Evolutionary conservation across 2,329 filamentous ascomycete species (phyloP).

Genomic region (Ophiostoma piceae): DNA sequence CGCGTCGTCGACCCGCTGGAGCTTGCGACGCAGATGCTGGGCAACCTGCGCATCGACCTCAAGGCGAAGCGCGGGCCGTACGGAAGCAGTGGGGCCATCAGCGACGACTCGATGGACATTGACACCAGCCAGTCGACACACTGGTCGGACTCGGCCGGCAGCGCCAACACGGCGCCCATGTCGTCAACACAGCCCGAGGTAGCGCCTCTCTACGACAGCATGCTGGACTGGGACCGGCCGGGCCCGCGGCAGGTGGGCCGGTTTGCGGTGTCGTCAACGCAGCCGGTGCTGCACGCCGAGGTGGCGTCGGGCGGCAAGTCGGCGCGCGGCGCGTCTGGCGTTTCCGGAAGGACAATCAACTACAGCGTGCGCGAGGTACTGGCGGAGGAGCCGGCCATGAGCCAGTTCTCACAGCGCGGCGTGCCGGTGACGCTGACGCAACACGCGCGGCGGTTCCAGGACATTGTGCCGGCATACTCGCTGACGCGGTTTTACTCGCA

Average conservation of each 20-base stretch:
- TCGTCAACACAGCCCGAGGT: slow-evolving; percentile 55
- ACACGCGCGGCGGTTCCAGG: slow-evolving; percentile 77
- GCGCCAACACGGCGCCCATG: neutral
- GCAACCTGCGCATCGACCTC: slow-evolving; percentile 84
- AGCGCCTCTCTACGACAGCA: slow-evolving; percentile 58
- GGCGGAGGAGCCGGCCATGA: slow-evolving; percentile 78
- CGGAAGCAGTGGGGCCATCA: slow-evolving; percentile 39
- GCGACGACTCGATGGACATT: slow-evolving; percentile 62
- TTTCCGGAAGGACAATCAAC: neutral
- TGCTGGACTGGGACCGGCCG: slow-evolving; percentile 86
- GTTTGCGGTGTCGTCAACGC: slow-evolving; percentile 44
- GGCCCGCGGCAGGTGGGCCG: slow-evolving; percentile 49
- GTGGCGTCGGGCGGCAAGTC: slow-evolving; percentile 27
- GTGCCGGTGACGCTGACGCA: slow-evolving; percentile 84
- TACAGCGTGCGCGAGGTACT: slow-evolving; percentile 52
- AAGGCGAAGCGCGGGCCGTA: slow-evolving; percentile 45
- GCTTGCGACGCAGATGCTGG: slow-evolving; percentile 92
- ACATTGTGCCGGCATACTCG: slow-evolving; percentile 82
- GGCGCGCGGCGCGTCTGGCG: slow-evolving; percentile 25
- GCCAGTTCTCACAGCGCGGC: slow-evolving; percentile 76
- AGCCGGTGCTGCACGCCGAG: slow-evolving; percentile 34
- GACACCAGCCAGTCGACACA: slow-evolving; percentile 40
- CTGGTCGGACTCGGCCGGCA: neutral
- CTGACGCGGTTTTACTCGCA: slow-evolving; percentile 90
- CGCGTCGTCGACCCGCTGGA: slow-evolving; percentile 71